Evolutionary conservation across 169 alveolate genomes (phyloP).

Genomic region (Theileria parva): DNA sequence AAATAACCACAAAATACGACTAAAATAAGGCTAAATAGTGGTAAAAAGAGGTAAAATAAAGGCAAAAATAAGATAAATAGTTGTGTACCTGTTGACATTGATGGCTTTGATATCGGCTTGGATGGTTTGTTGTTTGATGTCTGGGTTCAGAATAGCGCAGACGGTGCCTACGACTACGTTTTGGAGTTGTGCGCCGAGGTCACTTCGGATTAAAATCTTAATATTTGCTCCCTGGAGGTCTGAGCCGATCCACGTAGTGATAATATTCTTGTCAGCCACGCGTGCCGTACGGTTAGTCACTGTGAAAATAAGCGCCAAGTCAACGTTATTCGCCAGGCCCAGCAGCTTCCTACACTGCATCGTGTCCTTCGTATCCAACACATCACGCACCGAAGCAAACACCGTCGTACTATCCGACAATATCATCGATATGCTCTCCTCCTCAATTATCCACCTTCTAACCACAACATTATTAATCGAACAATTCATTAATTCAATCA

Average conservation of each 20-base stretch:
- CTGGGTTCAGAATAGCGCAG: conserved; percentile 62
- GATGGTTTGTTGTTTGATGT: conserved; percentile 24
- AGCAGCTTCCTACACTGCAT: conserved; percentile 55
- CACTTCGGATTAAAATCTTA: conserved; percentile 31
- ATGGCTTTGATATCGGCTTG: conserved; percentile 33
- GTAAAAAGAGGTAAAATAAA: too few relatives aligned
- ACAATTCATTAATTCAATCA: too few relatives aligned
- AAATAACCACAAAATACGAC: too few relatives aligned
- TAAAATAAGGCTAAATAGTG: too few relatives aligned
- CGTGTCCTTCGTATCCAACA: conserved; percentile 37
- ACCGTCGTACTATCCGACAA: conserved; percentile 49
- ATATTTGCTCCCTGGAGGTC: conserved; percentile 41
- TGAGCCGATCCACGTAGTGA: conserved; percentile 58
- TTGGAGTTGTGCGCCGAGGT: conserved; percentile 15
- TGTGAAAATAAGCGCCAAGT: conserved; percentile 56
- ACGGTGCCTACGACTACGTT: conserved; percentile 37
- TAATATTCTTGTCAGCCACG: conserved; percentile 7
- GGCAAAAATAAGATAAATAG: too few relatives aligned
- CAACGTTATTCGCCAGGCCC: conserved; percentile 36
- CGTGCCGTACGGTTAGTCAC: conserved; percentile 26
- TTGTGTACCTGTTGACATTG: background rate
- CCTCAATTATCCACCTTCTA: conserved; percentile 57
- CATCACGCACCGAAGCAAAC: conserved; percentile 44
- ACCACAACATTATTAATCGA: too few relatives aligned
- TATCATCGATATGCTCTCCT: conserved; percentile 36